Conservation (phyloP, 768 basidiomycete species). For the Termitomyces titanicus region DNA sequence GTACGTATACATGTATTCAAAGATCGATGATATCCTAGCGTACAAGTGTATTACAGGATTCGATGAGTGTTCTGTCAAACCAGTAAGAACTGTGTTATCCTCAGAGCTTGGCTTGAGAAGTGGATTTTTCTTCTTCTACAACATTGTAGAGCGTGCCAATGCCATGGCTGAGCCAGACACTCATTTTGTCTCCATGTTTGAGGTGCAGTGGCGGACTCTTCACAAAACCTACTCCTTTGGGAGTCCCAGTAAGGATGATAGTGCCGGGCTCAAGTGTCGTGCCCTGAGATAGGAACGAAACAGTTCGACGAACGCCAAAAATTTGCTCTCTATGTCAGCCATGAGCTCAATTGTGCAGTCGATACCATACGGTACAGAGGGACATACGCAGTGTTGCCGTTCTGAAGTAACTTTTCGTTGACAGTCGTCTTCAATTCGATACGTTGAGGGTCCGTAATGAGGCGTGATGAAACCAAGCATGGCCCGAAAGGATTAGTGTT, state of each 20-base stretch:
- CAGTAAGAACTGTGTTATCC: background rate
- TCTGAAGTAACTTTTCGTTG: slow-evolving; percentile 68
- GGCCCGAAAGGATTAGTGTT: slow-evolving; percentile 79
- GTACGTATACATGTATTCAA: background rate
- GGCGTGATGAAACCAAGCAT: slow-evolving; percentile 64
- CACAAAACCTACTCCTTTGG: slow-evolving; percentile 79
- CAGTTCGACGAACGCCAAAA: slow-evolving; percentile 72
- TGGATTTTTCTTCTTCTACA: slow-evolving; percentile 61
- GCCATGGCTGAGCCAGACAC: slow-evolving; percentile 64
- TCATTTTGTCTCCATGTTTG: slow-evolving; percentile 70
- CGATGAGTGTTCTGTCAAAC: background rate
- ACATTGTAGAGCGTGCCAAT: slow-evolving; percentile 80
- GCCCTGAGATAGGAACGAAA: slow-evolving; percentile 79
- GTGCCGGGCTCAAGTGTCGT: slow-evolving; percentile 82
- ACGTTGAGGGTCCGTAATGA: slow-evolving; percentile 63
- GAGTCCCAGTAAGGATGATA: slow-evolving; percentile 80
- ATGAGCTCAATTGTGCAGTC: background rate
- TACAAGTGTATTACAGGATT: background rate
- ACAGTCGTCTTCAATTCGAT: slow-evolving; percentile 59
- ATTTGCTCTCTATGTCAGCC: slow-evolving; percentile 61
- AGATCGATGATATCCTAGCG: background rate
- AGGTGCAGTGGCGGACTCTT: slow-evolving; percentile 68
- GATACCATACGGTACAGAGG: background rate
- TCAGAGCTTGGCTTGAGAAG: slow-evolving; percentile 39
- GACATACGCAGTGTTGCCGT: slow-evolving; percentile 75